Evolutionary conservation across 495 filamentous ascomycete species (phyloP), one percentile per base, ranked within the genome.

Genomic region (Achaetomiella virescens): DNA sequence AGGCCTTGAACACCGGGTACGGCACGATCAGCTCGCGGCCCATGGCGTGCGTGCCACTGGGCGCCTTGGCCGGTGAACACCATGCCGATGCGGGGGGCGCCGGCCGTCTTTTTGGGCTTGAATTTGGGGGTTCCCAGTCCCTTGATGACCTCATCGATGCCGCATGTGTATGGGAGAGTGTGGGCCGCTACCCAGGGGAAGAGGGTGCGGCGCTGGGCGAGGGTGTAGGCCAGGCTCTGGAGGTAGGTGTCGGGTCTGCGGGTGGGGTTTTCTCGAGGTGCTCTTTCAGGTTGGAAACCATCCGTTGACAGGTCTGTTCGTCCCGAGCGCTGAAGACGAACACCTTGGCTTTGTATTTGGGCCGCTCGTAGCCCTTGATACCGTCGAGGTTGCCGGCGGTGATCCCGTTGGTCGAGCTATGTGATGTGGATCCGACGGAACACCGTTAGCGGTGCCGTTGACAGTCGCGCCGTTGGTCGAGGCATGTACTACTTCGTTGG

Each of bases 1-100:
- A 35, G 2, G 6, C 10, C 10, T 25, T 38, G 50, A 69, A 70
- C n/a, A 66, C 52, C 3, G 70, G 69, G 44, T 72, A 78, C 1
- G 62, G 55, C 14, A 0, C 14, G 1, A 77, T 65, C 0, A 80
- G 68, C 56, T 76, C 75, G 0, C 72, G 70, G 0, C 78, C 78
- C 79, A 82, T 82, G 8, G 68, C 71, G 44, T 71, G 68, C 71
- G 44, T 71, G 57, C 76, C 76, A 82, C 43, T 80, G 74, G 22
- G 70, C 68, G 40, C 68, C 70, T 47, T 72, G 70, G 3, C 70
- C 70, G 2, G 61, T 72, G 55, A 70, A 72, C 17, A 72, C 67
- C 51, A 72, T 68, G 4, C 61, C 66, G 36, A 72, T 63, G 15
- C 63, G 60, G 9, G 66, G 54, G 14, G 61, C 53, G 4, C 60